Evolutionary conservation across 2,329 filamentous ascomycete species (phyloP).

Genomic region (Penicillium hordei): DNA sequence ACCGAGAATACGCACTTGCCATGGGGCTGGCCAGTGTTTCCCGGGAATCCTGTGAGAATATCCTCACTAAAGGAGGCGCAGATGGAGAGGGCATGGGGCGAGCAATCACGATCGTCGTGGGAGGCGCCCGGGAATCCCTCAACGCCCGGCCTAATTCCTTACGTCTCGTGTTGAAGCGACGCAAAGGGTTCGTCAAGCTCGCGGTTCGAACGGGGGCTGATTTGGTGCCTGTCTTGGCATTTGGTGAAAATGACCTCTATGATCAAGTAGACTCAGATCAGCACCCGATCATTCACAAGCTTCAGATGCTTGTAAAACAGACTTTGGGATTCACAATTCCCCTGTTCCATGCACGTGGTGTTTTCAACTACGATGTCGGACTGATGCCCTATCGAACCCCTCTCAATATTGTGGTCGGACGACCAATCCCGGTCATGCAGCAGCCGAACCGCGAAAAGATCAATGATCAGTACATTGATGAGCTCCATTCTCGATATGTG

Average conservation of each 20-base stretch:
- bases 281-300: conserved; percentile 75
- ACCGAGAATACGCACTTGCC: conserved; percentile 88
- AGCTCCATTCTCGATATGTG: conserved; percentile 77
- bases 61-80: conserved; percentile 73
- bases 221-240: conserved; percentile 85
- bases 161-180: conserved; percentile 74
- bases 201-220: conserved; percentile 91
- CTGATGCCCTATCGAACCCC: conserved; percentile 89
- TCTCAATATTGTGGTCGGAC: conserved; percentile 85
- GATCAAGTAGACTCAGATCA: conserved; percentile 77
- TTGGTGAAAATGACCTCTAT: conserved; percentile 95
- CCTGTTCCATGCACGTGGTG: conserved; percentile 81
- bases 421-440: conserved; percentile 70
- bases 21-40: conserved; percentile 88
- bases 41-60: conserved; percentile 85
- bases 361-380: conserved; percentile 98
- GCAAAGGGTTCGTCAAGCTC: conserved; percentile 92
- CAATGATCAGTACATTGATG: conserved; percentile 72
- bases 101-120: conserved; percentile 94
- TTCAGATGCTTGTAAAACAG: conserved; percentile 82
- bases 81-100: conserved; percentile 84
- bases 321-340: conserved; percentile 90
- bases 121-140: conserved; percentile 87
- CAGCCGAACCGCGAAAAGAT: conserved; percentile 60
- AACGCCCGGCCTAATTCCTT: conserved; percentile 78